Evolutionary conservation across 495 filamentous ascomycete genomes (phyloP).

Genomic region (Amphirosellinia nigrospora): DNA sequence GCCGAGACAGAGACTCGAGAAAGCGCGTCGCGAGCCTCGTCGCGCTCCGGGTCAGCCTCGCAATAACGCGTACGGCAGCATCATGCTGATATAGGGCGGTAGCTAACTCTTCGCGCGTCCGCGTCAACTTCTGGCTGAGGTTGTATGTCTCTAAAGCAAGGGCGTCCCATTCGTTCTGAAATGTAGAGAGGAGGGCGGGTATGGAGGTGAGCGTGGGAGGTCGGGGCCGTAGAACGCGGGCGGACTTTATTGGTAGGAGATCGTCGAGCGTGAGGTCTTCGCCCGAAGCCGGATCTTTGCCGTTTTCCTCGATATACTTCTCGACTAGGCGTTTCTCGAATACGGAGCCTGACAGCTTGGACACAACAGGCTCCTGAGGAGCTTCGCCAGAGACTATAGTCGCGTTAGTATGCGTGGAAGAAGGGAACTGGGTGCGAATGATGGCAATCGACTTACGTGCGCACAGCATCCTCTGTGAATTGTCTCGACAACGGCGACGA

Average conservation of each 20-base stretch:
- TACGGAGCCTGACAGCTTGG: constrained; percentile 78
- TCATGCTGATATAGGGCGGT: constrained; percentile 96
- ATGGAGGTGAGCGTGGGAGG: constrained; percentile 96
- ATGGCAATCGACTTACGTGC: constrained; percentile 31
- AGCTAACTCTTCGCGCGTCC: constrained; percentile 90
- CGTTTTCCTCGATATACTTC: constrained; percentile 91
- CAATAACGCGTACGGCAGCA: constrained; percentile 92
- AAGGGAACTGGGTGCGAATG: not conserved
- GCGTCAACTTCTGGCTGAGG: constrained; percentile 82
- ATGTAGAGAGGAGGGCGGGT: constrained; percentile 92
- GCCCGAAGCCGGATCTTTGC: constrained; percentile 90
- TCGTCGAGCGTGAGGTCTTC: constrained; percentile 88
- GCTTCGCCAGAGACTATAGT: constrained; percentile 90
- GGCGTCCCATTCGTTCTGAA: constrained; percentile 98
- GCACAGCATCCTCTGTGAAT: constrained; percentile 35
- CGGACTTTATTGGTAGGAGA: constrained; percentile 83
- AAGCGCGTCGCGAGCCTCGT: constrained; percentile 92
- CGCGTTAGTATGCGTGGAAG: constrained; percentile 19
- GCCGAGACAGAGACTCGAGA: constrained; percentile 78
- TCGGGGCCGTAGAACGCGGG: constrained; percentile 81
- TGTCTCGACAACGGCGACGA: constrained; percentile 1
- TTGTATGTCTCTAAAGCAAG: constrained; percentile 89
- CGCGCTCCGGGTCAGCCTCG: constrained; percentile 85
- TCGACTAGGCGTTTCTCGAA: constrained; percentile 96
- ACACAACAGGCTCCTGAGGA: constrained; percentile 92